These are phyloP conservation scores for Podospora sp. DNA, from an alignment of 495 filamentous ascomycete species.

Conservation along the genomic window DNA sequence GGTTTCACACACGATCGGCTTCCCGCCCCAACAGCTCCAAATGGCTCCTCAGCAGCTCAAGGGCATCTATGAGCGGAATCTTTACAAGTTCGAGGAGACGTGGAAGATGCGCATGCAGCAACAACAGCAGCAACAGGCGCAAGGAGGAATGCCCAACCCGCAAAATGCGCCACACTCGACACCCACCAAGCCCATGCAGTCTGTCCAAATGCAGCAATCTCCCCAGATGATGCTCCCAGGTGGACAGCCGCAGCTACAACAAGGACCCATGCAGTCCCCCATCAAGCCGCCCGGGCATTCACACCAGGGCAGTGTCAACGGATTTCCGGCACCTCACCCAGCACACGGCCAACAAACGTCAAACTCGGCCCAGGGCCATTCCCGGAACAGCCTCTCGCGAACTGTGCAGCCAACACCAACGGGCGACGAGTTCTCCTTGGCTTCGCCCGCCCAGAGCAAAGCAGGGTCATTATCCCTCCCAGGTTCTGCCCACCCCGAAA, in stretches of 20 bases:
- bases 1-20: slow-evolving; percentile 67
- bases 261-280: slow-evolving; percentile 49
- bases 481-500: slow-evolving; percentile 35
- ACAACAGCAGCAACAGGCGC: slow-evolving; percentile 42
- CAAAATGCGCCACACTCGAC: slow-evolving; percentile 40
- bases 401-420: slow-evolving; percentile 45
- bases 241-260: slow-evolving; percentile 51
- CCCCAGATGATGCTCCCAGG: slow-evolving; percentile 54
- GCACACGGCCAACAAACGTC: slow-evolving; percentile 44
- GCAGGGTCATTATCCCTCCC: slow-evolving; percentile 40
- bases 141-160: slow-evolving; percentile 30
- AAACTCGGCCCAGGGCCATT: slow-evolving; percentile 32
- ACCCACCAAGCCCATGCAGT: slow-evolving; percentile 39
- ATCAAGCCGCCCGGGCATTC: slow-evolving; percentile 49
- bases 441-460: slow-evolving; percentile 46
- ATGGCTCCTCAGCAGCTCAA: slow-evolving; percentile 69
- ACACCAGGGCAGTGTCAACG: slow-evolving; percentile 53
- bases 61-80: slow-evolving; percentile 70
- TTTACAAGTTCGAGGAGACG: slow-evolving; percentile 74
- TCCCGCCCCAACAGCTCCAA: slow-evolving; percentile 65
- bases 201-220: slow-evolving; percentile 44
- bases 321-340: slow-evolving; percentile 53
- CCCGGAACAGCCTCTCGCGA: slow-evolving; percentile 47
- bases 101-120: slow-evolving; percentile 65
- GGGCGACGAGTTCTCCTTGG: slow-evolving; percentile 44